phyloP scores from a whole-genome alignment of 306 rosid genomes.

The Trichosanthes cucumerina region DNA sequence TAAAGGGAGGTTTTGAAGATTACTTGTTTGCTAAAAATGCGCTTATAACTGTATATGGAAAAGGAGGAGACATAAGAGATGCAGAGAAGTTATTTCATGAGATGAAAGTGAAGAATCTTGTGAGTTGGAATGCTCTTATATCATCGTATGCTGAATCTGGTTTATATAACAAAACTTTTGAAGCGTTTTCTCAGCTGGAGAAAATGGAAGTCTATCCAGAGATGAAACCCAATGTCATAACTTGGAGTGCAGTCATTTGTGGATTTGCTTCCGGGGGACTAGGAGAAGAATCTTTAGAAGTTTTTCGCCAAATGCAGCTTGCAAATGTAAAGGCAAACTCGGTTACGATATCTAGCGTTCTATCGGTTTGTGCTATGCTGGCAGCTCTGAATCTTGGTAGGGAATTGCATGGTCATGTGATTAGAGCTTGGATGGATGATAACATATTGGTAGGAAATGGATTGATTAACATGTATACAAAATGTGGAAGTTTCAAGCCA shows the following conservation, averaged over 20 bases:
- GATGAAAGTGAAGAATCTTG: conserved; percentile 47
- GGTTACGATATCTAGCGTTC: conserved; percentile 51
- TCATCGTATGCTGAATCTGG: conserved; percentile 69
- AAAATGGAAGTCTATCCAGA: conserved; percentile 17
- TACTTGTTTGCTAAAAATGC: conserved; percentile 72
- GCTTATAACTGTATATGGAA: conserved; percentile 51
- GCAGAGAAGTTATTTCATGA: conserved; percentile 42
- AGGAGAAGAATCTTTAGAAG: conserved; percentile 45
- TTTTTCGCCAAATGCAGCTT: conserved; percentile 70
- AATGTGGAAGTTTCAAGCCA: conserved; percentile 57
- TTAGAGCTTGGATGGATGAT: conserved; percentile 45
- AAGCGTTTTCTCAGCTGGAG: conserved; percentile 39
- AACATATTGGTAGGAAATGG: conserved; percentile 69
- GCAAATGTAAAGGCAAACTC: conserved; percentile 41
- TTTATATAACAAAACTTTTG: conserved; percentile 57
- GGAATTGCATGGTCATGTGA: conserved; percentile 57
- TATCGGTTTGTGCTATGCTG: conserved; percentile 64
- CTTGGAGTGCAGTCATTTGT: conserved; percentile 70
- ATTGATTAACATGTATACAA: conserved; percentile 69
- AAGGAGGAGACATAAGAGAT: conserved; percentile 35
- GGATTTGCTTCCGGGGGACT: conserved; percentile 50
- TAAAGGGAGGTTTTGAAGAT: conserved; percentile 63
- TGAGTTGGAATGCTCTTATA: conserved; percentile 79
- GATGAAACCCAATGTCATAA: conserved; percentile 59
- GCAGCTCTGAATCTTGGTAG: conserved; percentile 55